Conservation (phyloP, 1,284 basidiomycete species). For the Takashimella tepidaria region DNA sequence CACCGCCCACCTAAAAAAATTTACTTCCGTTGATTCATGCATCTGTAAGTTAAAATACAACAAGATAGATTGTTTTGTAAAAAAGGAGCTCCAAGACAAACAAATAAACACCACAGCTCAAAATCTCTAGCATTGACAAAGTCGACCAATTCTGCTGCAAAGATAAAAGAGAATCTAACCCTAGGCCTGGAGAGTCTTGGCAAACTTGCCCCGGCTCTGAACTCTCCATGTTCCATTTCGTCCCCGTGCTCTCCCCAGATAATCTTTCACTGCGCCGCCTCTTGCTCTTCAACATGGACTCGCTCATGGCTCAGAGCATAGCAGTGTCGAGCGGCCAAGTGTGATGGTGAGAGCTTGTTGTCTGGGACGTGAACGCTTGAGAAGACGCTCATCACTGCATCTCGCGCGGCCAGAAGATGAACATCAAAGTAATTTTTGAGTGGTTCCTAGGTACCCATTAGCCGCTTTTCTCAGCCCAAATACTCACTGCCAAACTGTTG, state of each 20-base stretch:
- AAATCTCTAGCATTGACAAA: constrained; percentile 15
- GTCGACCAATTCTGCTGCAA: constrained; percentile 34
- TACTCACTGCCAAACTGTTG: constrained; percentile 6
- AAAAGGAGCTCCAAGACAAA: not conserved
- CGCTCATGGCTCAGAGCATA: constrained; percentile 34
- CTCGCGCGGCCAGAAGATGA: constrained; percentile 20
- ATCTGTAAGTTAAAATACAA: not conserved
- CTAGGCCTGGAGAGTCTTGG: constrained; percentile 24
- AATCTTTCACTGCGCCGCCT: constrained; percentile 12
- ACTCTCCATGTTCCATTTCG: constrained; percentile 14
- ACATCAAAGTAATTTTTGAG: constrained; percentile 28
- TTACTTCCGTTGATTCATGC: not conserved
- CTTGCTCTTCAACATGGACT: constrained; percentile 31
- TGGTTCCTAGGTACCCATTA: constrained; percentile 24
- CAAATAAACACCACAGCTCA: not conserved
- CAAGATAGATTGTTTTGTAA: not conserved
- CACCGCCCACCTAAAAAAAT: not conserved
- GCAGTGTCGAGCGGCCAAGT: constrained; percentile 35
- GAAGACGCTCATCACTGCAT: constrained; percentile 16
- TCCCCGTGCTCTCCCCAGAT: constrained; percentile 1
- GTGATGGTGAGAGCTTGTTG: constrained; percentile 15
- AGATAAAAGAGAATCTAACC: constrained; percentile 44
- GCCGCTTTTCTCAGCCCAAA: not conserved
- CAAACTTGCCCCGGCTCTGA: constrained; percentile 22
- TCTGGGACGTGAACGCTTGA: not conserved